A percentile compares a stretch with the other conserved stretches of the same genome.
phyloP scores from a whole-genome alignment of 192 early-diverging fungal genomes.

The Backusella westeae region DNA sequence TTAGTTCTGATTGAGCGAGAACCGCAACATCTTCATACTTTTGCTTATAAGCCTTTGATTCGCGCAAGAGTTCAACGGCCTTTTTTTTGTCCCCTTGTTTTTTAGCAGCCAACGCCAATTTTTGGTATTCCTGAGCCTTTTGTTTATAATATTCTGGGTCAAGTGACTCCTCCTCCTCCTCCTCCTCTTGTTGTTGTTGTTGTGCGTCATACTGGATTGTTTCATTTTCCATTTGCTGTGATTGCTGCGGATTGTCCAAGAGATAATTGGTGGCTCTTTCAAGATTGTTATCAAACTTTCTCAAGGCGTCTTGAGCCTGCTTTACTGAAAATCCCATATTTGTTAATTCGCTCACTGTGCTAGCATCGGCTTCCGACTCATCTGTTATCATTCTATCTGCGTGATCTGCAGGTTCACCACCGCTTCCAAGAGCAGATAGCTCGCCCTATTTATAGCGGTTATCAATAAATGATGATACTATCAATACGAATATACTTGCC shows the following conservation, averaged over 20 bases:
- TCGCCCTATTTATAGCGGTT: neutral
- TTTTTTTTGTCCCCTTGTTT: constrained; percentile 25
- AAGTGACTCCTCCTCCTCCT: neutral
- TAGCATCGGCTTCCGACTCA: neutral
- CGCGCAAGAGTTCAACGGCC: constrained; percentile 23
- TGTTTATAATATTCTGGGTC: constrained; percentile 1
- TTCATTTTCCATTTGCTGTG: neutral
- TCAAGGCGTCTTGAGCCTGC: constrained; percentile 66
- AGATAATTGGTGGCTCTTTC: constrained; percentile 76
- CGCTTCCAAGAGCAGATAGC: neutral
- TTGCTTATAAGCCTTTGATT: constrained; percentile 26
- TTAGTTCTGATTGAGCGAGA: neutral
- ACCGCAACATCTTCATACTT: constrained; percentile 7
- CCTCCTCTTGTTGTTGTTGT: constrained; percentile 10
- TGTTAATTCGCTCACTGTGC: constrained; percentile 42
- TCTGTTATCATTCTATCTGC: neutral
- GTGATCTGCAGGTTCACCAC: neutral
- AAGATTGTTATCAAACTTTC: constrained; percentile 69
- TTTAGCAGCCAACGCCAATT: constrained; percentile 26
- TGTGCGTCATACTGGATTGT: constrained; percentile 30
- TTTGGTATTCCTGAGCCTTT: constrained; percentile 25
- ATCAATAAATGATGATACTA: neutral
- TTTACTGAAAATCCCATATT: constrained; percentile 72
- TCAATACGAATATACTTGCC: constrained; percentile 28
- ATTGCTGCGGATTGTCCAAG: constrained; percentile 41